Conservation (phyloP, 805 yeast genomes). For the Cyberlindnera saturnus region DNA sequence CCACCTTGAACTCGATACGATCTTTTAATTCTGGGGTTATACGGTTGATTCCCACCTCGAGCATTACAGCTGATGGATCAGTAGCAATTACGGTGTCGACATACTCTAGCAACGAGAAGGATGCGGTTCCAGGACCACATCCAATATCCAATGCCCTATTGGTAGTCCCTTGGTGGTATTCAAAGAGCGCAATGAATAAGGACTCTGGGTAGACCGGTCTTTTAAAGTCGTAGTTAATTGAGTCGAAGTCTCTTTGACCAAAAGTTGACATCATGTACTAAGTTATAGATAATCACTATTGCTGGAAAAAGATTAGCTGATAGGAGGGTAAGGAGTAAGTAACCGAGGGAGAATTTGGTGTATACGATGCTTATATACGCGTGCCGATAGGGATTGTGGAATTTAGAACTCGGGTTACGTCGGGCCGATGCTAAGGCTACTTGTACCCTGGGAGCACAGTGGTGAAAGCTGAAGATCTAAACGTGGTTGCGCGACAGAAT, state of each 20-base stretch:
- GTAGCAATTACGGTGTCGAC: slow-evolving; percentile 47
- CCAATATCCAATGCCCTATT: slow-evolving; percentile 53
- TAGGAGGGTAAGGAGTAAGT: too few species aligned
- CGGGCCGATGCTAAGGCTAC: too few species aligned
- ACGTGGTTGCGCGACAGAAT: too few species aligned
- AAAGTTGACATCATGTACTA: slow-evolving; percentile 44
- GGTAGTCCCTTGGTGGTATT: slow-evolving; percentile 33
- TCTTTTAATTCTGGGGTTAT: slow-evolving; percentile 13
- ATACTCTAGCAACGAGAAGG: slow-evolving; percentile 38
- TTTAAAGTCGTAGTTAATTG: slow-evolving; percentile 43
- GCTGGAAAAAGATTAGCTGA: too few species aligned
- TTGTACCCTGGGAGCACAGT: too few species aligned
- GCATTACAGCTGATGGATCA: slow-evolving; percentile 53
- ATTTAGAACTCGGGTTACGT: too few species aligned
- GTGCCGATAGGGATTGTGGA: too few species aligned
- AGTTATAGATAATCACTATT: too few species aligned
- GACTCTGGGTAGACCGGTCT: slow-evolving; percentile 57
- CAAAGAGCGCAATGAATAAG: slow-evolving; percentile 37
- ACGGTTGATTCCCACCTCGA: slow-evolving; percentile 31
- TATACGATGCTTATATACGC: too few species aligned
- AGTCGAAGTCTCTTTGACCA: slow-evolving; percentile 40
- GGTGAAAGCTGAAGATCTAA: too few species aligned
- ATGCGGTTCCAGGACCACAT: slow-evolving; percentile 67
- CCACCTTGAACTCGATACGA: slow-evolving; percentile 17
- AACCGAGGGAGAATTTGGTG: too few species aligned